Base-by-base conservation (phyloP, 116 monocot species). In the Papilionanthe hybrid region DNA sequence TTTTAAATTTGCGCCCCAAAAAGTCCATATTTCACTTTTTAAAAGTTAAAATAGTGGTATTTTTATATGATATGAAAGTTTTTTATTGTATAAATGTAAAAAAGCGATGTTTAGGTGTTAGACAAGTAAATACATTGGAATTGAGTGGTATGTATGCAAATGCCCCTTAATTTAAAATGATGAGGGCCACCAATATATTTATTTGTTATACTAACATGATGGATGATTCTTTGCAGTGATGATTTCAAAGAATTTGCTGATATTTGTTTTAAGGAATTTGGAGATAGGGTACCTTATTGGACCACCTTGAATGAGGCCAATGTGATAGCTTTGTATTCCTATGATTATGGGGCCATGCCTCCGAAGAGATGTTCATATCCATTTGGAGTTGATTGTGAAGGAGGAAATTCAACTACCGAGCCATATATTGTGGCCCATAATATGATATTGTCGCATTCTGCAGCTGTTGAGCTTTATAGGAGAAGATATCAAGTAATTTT, bases 291-390 rank as follows among this genome's bases (percentile, higher is more conserved):
- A 0, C 12, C 17, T 8, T 10, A 76, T 20, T 76, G 63, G 76
- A 76, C 66, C 57, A 81, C 43, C 20, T 7, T 75, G 44, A 76
- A 76, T 37, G 43, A 78, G 37, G 11, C 65, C 27, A 63, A 77
- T 15, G 30, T 55, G 4, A 53, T 56, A 0, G 77, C 30, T 6
- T 7, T 77, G 1, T 18, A 79, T 3, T 28, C 79, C 1, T 94
- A 86, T 75, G 94, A 91, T 42, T 57, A 5, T 76, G 92, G 90
- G 12, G 0, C 73, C 5, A 75, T 88, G 7, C 81, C 90, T 42
- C 94, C 90, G 0, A 9, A 45, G 1, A 77, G 88, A 18, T 92
- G 91, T 60, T 91, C 91, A 1, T 55, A 75, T 41, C 95, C 95
- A 7, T 92, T 86, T 66, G 91, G 95, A 1, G 0, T 0, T 55